Evolutionary conservation across 2,329 filamentous ascomycete genomes (phyloP), one percentile per base, ranked within the genome.

Genomic region (Ophiostoma tasmaniense): DNA sequence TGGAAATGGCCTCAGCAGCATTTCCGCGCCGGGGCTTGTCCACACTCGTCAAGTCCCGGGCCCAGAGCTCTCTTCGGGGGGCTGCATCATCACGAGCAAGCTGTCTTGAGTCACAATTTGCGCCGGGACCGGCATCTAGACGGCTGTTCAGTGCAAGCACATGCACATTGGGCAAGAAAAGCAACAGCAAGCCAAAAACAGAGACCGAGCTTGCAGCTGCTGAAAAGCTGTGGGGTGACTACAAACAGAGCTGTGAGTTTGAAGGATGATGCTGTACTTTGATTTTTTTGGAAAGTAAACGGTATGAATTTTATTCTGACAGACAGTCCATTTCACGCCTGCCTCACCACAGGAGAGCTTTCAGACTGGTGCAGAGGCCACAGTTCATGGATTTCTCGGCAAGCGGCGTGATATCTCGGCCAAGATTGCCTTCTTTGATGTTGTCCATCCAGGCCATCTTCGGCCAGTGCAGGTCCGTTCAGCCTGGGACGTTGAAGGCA

Each of bases 301-400:
- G 11, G n/a, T 17, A 17, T 14, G 55, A 30, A 33, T 11, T 20
- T 3, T 35, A 17, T 62, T 13, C 55, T 62, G 35, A 62, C 59
- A 4, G 6, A 25, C 68, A 76, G 78, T 77, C 69, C 71, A 75
- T 25, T 76, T 77, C 33, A 74, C 76, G 3, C 71, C 71, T 3
- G 76, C 76, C 14, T 77, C 77, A 13, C 64, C 72, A 0, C 67
- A 71, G 1, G 66, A 67, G 1, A 71, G 72, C 0, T 79, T 77
- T 59, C 42, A 69, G 33, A 17, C 75, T 6, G 78, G 79, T 50
- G 64, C 80, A 8, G 75, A 79, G 25, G 81, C 90, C 39, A 81
- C 82, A 0, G 77, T 91, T 0, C 83, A 88, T 76, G 93, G 93
- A 25, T 95, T 93, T 73, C 78, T 97, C 0, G 87, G 87, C 33